Percentiles rank a stretch among this genome's conserved stretches.
Conservation (phyloP, 192 early-diverging fungal species). For the Glomus cerebriforme region DNA sequence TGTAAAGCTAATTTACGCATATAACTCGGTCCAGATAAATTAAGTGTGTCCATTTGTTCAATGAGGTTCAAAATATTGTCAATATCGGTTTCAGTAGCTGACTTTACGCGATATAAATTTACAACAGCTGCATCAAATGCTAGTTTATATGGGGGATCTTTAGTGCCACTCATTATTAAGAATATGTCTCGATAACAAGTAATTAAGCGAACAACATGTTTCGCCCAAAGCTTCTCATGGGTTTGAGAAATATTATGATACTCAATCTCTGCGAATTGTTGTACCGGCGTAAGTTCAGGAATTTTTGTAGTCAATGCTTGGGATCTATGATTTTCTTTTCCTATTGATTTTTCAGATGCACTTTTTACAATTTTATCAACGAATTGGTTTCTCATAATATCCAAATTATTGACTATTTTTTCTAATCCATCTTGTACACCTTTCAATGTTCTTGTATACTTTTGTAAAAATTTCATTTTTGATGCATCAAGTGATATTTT, state of each 20-base stretch:
- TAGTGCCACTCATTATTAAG: background rate
- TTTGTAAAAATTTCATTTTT: slow-evolving; percentile 30
- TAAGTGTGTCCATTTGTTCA: background rate
- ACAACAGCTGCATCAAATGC: slow-evolving; percentile 13
- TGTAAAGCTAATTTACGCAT: background rate
- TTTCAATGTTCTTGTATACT: background rate
- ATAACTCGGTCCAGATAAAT: background rate
- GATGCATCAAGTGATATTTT: slow-evolving; percentile 35
- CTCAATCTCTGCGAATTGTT: background rate
- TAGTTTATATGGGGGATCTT: background rate
- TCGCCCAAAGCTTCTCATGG: background rate
- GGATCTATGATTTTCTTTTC: background rate
- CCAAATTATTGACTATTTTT: background rate
- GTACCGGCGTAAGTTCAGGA: background rate
- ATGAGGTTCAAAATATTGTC: background rate
- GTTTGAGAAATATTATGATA: background rate
- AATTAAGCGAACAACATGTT: background rate
- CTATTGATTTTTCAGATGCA: background rate
- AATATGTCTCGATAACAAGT: background rate
- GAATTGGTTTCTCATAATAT: background rate
- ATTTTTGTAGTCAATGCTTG: background rate
- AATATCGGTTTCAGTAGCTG: background rate
- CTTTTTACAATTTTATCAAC: background rate
- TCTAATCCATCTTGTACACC: background rate
- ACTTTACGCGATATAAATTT: slow-evolving; percentile 1